These are phyloP conservation scores for Hyphopichia wangnamkhiaoensis DNA, from an alignment of 1,139 yeast genomes.

Conservation along the genomic window DNA sequence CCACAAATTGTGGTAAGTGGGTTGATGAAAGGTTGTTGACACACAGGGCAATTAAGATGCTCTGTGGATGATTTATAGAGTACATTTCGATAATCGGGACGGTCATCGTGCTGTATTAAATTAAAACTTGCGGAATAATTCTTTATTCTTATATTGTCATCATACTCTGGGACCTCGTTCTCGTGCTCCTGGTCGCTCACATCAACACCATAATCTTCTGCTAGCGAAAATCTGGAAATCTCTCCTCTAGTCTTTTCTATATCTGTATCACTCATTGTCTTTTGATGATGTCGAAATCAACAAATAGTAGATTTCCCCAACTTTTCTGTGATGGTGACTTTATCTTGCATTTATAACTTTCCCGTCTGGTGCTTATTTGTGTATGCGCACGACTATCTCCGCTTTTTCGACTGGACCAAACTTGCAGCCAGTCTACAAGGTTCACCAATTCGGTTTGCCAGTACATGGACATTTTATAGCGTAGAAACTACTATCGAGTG, in stretches of 20 bases:
- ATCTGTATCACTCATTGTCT: background rate
- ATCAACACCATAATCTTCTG: background rate
- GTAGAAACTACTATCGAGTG: too few species aligned
- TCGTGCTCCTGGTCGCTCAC: background rate
- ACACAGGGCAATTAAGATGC: conserved; percentile 58
- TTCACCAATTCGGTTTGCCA: too few species aligned
- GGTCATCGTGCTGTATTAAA: conserved; percentile 13
- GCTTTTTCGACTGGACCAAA: too few species aligned
- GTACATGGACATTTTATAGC: too few species aligned
- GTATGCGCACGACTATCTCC: too few species aligned
- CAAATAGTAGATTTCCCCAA: too few species aligned
- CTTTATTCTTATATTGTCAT: conserved; percentile 10
- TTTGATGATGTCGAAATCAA: too few species aligned
- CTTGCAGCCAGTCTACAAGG: too few species aligned
- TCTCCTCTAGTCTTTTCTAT: background rate
- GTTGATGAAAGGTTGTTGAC: conserved; percentile 55
- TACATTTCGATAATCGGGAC: conserved; percentile 37
- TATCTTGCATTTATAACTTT: too few species aligned
- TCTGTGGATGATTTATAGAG: conserved; percentile 45
- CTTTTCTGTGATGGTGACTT: too few species aligned
- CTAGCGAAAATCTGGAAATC: background rate
- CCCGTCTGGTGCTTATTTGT: too few species aligned
- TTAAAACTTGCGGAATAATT: conserved; percentile 21
- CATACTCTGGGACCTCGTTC: conserved; percentile 4
- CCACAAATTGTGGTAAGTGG: conserved; percentile 63